Percentiles rank a stretch among this genome's conserved stretches.
These are phyloP conservation scores for Kazachstania psychrophila DNA, from an alignment of 805 yeast genomes.

Conservation along the genomic window DNA sequence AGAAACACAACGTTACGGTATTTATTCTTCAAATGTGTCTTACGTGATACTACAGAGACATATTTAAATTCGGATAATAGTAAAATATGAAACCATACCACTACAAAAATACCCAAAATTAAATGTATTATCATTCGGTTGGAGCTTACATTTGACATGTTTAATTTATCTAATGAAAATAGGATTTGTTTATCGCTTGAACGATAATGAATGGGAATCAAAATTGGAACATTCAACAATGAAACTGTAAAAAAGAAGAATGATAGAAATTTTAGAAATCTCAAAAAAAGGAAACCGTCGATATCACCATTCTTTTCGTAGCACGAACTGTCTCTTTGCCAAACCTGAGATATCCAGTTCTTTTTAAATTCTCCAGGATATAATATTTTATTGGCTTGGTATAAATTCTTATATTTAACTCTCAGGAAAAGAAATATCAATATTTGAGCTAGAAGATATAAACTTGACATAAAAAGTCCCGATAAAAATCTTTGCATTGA, in stretches of 20 bases:
- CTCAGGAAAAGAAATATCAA: slow-evolving; percentile 34
- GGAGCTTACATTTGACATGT: slow-evolving; percentile 60
- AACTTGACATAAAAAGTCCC: slow-evolving; percentile 44
- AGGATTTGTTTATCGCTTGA: slow-evolving; percentile 16
- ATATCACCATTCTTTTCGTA: slow-evolving; percentile 42
- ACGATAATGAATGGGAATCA: slow-evolving; percentile 52
- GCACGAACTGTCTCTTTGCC: slow-evolving; percentile 33
- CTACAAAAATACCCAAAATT: slow-evolving; percentile 44
- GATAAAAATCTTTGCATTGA: slow-evolving; percentile 48
- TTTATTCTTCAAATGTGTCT: slow-evolving; percentile 25
- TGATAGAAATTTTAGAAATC: slow-evolving; percentile 48
- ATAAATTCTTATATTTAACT: slow-evolving; percentile 33
- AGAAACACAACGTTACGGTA: slow-evolving; percentile 33
- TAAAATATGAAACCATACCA: slow-evolving; percentile 47
- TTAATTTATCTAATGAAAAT: slow-evolving; percentile 45
- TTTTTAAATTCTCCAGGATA: not conserved
- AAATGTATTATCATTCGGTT: slow-evolving; percentile 53
- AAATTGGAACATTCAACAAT: slow-evolving; percentile 43
- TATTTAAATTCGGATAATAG: slow-evolving; percentile 47
- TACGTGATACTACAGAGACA: slow-evolving; percentile 41
- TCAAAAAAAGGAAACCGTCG: slow-evolving; percentile 64
- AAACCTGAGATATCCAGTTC: slow-evolving; percentile 12
- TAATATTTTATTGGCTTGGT: slow-evolving; percentile 40
- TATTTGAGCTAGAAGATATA: slow-evolving; percentile 47
- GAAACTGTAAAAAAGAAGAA: slow-evolving; percentile 46